Conservation (phyloP, 1,139 yeast genomes). For the Candida sanyaensis region DNA sequence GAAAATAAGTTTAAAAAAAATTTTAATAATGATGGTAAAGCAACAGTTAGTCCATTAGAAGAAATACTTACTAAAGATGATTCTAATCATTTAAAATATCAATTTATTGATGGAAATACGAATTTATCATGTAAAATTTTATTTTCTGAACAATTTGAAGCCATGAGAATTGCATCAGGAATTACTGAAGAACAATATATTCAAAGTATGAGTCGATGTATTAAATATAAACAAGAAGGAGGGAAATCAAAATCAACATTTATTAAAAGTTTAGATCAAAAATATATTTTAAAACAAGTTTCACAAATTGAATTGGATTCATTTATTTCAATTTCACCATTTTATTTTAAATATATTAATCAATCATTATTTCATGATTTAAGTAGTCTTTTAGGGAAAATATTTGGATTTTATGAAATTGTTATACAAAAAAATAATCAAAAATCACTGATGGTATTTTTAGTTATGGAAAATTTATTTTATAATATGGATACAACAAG, state of each 20-base stretch:
- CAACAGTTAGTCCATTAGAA: slow-evolving; percentile 48
- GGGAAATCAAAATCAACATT: slow-evolving; percentile 97
- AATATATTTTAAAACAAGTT: slow-evolving; percentile 87
- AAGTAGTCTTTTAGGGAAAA: slow-evolving; percentile 92
- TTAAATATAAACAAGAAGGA: slow-evolving; percentile 94
- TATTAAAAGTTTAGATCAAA: slow-evolving; percentile 85
- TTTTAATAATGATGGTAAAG: slow-evolving; percentile 16
- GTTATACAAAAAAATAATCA: no score
- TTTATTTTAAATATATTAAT: slow-evolving; percentile 93
- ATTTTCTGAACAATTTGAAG: slow-evolving; percentile 96
- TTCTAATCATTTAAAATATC: slow-evolving; percentile 89
- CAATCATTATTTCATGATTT: slow-evolving; percentile 93
- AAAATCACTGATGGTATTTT: slow-evolving; percentile 62
- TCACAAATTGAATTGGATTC: slow-evolving; percentile 90
- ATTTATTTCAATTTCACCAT: slow-evolving; percentile 93
- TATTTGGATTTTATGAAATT: slow-evolving; percentile 76
- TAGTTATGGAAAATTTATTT: slow-evolving; percentile 94
- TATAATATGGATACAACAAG: slow-evolving; percentile 82
- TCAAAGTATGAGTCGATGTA: slow-evolving; percentile 88
- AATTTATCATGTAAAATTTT: slow-evolving; percentile 89
- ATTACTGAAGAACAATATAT: slow-evolving; percentile 67
- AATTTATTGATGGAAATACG: slow-evolving; percentile 83
- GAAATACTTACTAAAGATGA: slow-evolving; percentile 74
- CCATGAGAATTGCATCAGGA: slow-evolving; percentile 83
- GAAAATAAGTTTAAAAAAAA: slow-evolving; percentile 47